These are phyloP conservation scores for Saprolegnia parasitica DNA, from an alignment of 352 stramenopile species.

Conservation along the genomic window DNA sequence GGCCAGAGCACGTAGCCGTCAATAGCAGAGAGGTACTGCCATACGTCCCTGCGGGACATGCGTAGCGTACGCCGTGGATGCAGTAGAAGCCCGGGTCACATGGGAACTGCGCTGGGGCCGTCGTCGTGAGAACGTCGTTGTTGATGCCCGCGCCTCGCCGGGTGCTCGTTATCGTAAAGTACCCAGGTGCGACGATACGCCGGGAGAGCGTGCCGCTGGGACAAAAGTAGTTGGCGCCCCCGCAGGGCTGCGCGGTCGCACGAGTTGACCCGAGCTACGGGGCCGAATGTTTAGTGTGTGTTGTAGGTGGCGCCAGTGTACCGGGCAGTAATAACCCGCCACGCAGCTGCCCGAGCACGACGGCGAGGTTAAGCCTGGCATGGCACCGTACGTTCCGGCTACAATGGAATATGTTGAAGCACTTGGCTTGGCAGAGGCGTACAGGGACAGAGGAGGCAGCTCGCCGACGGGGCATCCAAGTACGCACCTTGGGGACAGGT, in stretches of 20 bases:
- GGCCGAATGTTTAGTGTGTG: neutral
- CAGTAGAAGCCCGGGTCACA: slow-evolving; percentile 72
- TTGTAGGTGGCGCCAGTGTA: neutral
- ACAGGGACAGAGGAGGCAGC: slow-evolving; percentile 20
- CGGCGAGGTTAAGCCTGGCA: neutral
- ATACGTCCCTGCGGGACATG: slow-evolving; percentile 48
- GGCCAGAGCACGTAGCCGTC: slow-evolving; percentile 36
- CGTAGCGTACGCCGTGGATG: slow-evolving; percentile 45
- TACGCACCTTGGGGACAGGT: slow-evolving; percentile 15
- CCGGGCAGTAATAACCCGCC: slow-evolving; percentile 19
- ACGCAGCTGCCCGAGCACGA: slow-evolving; percentile 14
- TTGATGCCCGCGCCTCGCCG: slow-evolving; percentile 11
- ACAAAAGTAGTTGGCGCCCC: slow-evolving; percentile 51
- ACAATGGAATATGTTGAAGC: neutral
- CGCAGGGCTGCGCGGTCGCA: slow-evolving; percentile 45
- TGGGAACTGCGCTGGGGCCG: slow-evolving; percentile 19
- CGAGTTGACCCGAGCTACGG: slow-evolving; percentile 44
- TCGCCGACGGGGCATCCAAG: slow-evolving; percentile 6
- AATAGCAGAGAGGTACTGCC: slow-evolving; percentile 38
- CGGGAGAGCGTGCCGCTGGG: slow-evolving; percentile 44
- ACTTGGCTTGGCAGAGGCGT: neutral
- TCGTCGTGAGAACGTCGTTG: neutral
- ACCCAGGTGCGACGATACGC: slow-evolving; percentile 40
- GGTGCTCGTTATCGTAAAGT: slow-evolving; percentile 51
- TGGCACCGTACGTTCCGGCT: slow-evolving; percentile 10